Percentiles rank a stretch among this genome's conserved stretches.
These are phyloP conservation scores for Ustilago loliicola DNA, from an alignment of 1,284 basidiomycete species.

Conservation along the genomic window DNA sequence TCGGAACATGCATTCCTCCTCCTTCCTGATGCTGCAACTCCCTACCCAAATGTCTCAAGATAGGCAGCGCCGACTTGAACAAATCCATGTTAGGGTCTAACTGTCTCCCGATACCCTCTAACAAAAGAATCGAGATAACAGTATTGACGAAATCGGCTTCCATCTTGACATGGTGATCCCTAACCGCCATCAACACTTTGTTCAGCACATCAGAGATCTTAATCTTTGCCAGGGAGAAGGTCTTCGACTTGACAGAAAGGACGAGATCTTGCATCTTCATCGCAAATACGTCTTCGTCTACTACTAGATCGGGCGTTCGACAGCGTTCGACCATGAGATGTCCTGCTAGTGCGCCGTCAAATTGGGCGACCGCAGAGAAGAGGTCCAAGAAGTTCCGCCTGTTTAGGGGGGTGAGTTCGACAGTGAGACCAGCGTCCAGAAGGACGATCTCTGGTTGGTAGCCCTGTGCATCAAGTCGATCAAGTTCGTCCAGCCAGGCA, in stretches of 20 bases:
- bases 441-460: conserved; percentile 95
- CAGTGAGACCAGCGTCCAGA: conserved; percentile 95
- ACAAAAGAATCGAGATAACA: conserved; percentile 89
- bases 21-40: conserved; percentile 43
- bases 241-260: conserved; percentile 91
- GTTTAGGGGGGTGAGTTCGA: conserved; percentile 83
- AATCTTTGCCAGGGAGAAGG: conserved; percentile 94
- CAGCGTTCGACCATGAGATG: conserved; percentile 96
- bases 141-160: conserved; percentile 99
- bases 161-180: conserved; percentile 96
- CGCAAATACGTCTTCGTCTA: conserved; percentile 94
- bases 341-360: conserved; percentile 94
- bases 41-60: conserved; percentile 61
- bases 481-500: conserved; percentile 81
- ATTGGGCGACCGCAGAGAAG: conserved; percentile 93
- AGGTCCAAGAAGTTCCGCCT: conserved; percentile 95
- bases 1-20: conserved; percentile 36
- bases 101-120: conserved; percentile 96
- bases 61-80: conserved; percentile 67
- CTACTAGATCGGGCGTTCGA: conserved; percentile 87
- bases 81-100: conserved; percentile 89
- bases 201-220: conserved; percentile 93
- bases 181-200: conserved; percentile 87
- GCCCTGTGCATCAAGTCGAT: conserved; percentile 78
- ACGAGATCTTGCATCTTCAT: conserved; percentile 97